Percentiles rank a stretch among this genome's conserved stretches.
phyloP scores from a whole-genome alignment of 208 protist genomes.

The Wallacemonas collosoma region DNA sequence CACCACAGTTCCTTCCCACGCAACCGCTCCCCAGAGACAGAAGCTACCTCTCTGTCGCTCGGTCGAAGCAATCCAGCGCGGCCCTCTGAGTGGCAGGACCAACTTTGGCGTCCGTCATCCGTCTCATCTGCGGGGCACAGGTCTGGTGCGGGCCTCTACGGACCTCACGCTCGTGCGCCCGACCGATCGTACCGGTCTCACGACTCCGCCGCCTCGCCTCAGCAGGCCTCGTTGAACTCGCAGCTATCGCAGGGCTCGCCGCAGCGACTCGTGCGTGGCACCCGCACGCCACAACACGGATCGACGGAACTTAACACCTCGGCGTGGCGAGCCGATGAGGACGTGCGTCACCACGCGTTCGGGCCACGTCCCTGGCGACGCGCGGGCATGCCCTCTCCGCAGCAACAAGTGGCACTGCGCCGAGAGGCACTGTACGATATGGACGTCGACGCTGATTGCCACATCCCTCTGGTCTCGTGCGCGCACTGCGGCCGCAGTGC shows the following conservation, averaged over 20 bases:
- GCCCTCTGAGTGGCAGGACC: too few relatives aligned
- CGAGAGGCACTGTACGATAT: background rate
- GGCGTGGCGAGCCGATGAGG: background rate
- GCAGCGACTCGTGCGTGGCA: background rate
- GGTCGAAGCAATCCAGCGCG: too few relatives aligned
- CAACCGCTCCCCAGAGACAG: background rate
- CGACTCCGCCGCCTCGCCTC: too few relatives aligned
- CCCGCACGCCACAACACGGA: background rate
- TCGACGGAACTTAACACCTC: background rate
- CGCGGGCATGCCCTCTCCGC: background rate
- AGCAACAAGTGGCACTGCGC: background rate
- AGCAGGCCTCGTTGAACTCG: too few relatives aligned
- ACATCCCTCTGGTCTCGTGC: conserved; percentile 1
- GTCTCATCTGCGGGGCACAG: too few relatives aligned
- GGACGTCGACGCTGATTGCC: background rate
- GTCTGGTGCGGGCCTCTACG: too few relatives aligned
- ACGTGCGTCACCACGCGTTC: background rate
- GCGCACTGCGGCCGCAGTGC: conserved; percentile 10
- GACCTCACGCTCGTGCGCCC: too few relatives aligned
- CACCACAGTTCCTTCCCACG: background rate
- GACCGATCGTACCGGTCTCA: too few relatives aligned
- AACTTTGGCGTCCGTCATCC: too few relatives aligned
- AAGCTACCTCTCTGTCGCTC: too few relatives aligned
- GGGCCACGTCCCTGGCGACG: background rate
- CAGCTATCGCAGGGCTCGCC: too few relatives aligned